These are phyloP conservation scores for Lathyrus aphaca DNA, from an alignment of 306 rosid genomes.

Conservation along the genomic window DNA sequence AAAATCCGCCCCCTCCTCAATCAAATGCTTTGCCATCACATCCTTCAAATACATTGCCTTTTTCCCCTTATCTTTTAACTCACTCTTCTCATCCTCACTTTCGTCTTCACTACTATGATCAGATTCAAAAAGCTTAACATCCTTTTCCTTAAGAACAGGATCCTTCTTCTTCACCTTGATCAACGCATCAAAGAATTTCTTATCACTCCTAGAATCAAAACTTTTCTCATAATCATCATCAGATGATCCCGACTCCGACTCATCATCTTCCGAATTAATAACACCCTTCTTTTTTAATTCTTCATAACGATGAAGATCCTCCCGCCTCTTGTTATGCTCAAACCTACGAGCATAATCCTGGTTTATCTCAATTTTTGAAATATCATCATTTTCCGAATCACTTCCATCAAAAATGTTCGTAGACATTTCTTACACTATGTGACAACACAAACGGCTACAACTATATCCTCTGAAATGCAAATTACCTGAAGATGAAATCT, in stretches of 20 bases:
- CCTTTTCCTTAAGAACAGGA: slow-evolving; percentile 66
- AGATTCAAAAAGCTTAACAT: slow-evolving; percentile 56
- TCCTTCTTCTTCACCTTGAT: slow-evolving; percentile 74
- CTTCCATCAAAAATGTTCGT: slow-evolving; percentile 62
- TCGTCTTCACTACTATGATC: slow-evolving; percentile 50
- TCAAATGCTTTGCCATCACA: slow-evolving; percentile 68
- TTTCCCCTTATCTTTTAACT: slow-evolving; percentile 28
- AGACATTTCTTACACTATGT: slow-evolving; percentile 36
- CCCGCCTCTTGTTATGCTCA: slow-evolving; percentile 84
- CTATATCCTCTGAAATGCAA: slow-evolving; percentile 9
- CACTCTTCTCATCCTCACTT: slow-evolving; percentile 18
- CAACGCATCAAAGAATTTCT: slow-evolving; percentile 64
- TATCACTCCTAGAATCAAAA: slow-evolving; percentile 38
- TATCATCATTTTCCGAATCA: slow-evolving; percentile 59
- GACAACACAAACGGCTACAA: slow-evolving; percentile 15
- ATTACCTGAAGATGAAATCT: background rate
- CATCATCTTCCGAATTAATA: slow-evolving; percentile 45
- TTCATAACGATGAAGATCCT: slow-evolving; percentile 77
- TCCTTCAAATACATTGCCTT: slow-evolving; percentile 72
- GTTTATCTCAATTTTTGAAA: slow-evolving; percentile 62
- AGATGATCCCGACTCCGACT: slow-evolving; percentile 49
- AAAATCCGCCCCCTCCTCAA: slow-evolving; percentile 74
- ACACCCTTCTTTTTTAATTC: slow-evolving; percentile 82
- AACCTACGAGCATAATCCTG: slow-evolving; percentile 52
- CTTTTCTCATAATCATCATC: slow-evolving; percentile 39